phyloP scores from a whole-genome alignment of 1,284 basidiomycete species.

The Farysia itapuensis region DNA sequence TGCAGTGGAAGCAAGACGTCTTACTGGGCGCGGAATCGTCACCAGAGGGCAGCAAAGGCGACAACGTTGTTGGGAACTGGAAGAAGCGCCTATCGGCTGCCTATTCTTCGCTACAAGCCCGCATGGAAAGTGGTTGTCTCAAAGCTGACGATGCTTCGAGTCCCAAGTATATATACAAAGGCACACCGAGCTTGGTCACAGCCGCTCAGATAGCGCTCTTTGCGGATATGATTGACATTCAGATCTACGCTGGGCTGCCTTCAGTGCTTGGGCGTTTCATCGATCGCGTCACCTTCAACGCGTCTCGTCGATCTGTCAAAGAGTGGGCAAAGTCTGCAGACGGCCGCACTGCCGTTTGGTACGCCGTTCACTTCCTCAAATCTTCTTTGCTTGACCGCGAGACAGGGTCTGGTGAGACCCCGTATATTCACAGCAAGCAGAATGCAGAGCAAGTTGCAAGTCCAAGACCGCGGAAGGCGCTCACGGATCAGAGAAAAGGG shows the following conservation, averaged over 20 bases:
- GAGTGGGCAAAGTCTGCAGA: conserved; percentile 42
- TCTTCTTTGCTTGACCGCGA: conserved; percentile 24
- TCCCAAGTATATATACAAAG: conserved; percentile 31
- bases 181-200: conserved; percentile 35
- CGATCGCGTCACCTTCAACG: conserved; percentile 38
- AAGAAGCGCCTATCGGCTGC: conserved; percentile 34
- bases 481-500: conserved; percentile 15
- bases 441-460: conserved; percentile 1
- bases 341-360: conserved; percentile 37
- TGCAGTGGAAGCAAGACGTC: conserved; percentile 48
- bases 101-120: conserved; percentile 31
- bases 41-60: conserved; percentile 16
- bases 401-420: conserved; percentile 26
- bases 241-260: conserved; percentile 44
- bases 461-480: conserved; percentile 4
- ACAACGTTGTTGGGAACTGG: conserved; percentile 32
- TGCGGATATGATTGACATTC: conserved; percentile 44
- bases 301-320: conserved; percentile 30
- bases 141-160: conserved; percentile 38
- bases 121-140: conserved; percentile 40
- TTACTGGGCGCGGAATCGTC: conserved; percentile 35
- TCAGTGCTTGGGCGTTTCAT: conserved; percentile 48
- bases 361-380: conserved; percentile 36
- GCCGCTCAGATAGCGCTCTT: conserved; percentile 42
- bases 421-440: conserved; percentile 12